Percentiles rank a stretch among this genome's conserved stretches.
These are phyloP conservation scores for Hymenoscyphus linearis DNA, from an alignment of 2,329 filamentous ascomycete genomes.

Conservation along the genomic window DNA sequence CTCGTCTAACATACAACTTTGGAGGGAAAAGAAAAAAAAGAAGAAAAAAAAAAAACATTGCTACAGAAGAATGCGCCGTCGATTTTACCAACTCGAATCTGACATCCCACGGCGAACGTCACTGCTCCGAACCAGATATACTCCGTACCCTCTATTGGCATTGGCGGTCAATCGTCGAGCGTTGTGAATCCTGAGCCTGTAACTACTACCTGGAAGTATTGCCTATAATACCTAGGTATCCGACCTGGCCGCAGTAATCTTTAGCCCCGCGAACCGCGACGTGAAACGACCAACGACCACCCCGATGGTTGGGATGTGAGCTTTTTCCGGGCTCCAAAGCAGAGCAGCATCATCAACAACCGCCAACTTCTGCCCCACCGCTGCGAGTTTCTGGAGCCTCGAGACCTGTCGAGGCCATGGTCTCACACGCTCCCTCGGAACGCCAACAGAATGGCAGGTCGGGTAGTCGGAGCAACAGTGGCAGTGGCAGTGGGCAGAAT, in stretches of 20 bases:
- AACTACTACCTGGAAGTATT: conserved; percentile 25
- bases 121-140: neutral
- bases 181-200: conserved; percentile 21
- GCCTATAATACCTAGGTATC: conserved; percentile 13
- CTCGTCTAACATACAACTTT: neutral
- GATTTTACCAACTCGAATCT: neutral
- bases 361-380: conserved; percentile 17
- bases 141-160: neutral
- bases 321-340: conserved; percentile 23
- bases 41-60: neutral
- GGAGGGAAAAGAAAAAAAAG: neutral
- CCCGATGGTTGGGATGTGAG: conserved; percentile 31
- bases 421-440: conserved; percentile 30
- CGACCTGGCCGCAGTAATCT: conserved; percentile 11
- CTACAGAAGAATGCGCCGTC: conserved; percentile 3
- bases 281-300: conserved; percentile 23
- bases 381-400: conserved; percentile 9
- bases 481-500: neutral
- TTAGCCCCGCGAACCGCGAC: conserved; percentile 28
- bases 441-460: conserved; percentile 35
- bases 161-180: conserved; percentile 11
- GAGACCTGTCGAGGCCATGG: conserved; percentile 27
- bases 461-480: conserved; percentile 21
- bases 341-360: conserved; percentile 27
- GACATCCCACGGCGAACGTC: neutral